A percentile compares a stretch with the other conserved stretches of the same genome.
phyloP scores from a whole-genome alignment of 805 yeast species.

The Candida ovalis region DNA sequence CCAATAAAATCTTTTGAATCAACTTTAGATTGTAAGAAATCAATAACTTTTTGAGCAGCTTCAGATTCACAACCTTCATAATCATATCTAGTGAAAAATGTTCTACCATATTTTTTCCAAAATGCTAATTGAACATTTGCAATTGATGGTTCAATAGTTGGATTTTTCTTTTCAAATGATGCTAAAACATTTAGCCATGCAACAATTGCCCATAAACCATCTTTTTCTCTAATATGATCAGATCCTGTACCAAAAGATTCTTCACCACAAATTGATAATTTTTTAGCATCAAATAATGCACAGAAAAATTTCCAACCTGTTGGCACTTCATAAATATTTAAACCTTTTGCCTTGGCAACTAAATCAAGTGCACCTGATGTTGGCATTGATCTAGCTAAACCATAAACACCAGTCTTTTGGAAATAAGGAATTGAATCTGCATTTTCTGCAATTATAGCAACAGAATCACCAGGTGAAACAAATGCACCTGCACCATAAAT shows the following conservation, averaged over 20 bases:
- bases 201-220: slow-evolving; percentile 95
- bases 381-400: slow-evolving; percentile 97
- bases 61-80: slow-evolving; percentile 78
- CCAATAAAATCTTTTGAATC: slow-evolving; percentile 44
- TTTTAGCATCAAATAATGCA: slow-evolving; percentile 88
- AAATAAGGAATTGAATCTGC: slow-evolving; percentile 90
- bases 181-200: slow-evolving; percentile 98
- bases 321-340: slow-evolving; percentile 88
- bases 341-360: slow-evolving; percentile 75
- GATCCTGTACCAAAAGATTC: slow-evolving; percentile 98
- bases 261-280: slow-evolving; percentile 95
- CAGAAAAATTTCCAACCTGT: slow-evolving; percentile 99
- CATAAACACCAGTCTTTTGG: slow-evolving; percentile 77
- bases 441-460: slow-evolving; percentile 94
- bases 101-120: slow-evolving; percentile 92
- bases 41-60: slow-evolving; percentile 69
- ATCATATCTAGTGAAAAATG: slow-evolving; percentile 95
- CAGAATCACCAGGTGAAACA: slow-evolving; percentile 98
- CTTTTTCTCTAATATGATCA: slow-evolving; percentile 95
- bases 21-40: slow-evolving; percentile 40
- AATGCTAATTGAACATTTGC: slow-evolving; percentile 76
- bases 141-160: slow-evolving; percentile 51
- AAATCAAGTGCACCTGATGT: slow-evolving; percentile 91
- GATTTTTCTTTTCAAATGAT: slow-evolving; percentile 59
- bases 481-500: slow-evolving; percentile 92